A percentile compares a stretch with the other conserved stretches of the same genome.
Conservation (phyloP, 2,329 filamentous ascomycete species). For the Proliferodiscus dingleyae region DNA sequence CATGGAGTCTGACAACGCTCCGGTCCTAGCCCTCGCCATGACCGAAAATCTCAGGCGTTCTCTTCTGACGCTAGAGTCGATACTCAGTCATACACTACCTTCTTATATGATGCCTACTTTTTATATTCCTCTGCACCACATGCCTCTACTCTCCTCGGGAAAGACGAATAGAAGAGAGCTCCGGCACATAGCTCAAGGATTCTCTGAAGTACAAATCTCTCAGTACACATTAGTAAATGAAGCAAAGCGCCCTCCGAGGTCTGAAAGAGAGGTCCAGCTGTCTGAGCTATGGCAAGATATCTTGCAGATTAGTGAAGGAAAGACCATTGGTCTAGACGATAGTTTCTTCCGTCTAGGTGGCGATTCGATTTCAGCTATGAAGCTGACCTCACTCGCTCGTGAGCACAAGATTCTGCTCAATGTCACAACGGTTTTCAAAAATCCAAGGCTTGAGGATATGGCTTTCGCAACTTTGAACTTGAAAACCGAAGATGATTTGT, state of each 20-base stretch:
- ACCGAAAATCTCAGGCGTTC: not conserved
- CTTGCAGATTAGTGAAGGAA: slow-evolving; percentile 7
- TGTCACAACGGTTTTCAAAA: slow-evolving; percentile 39
- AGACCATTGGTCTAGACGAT: slow-evolving; percentile 23
- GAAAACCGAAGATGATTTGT: slow-evolving; percentile 21
- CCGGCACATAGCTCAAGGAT: not conserved
- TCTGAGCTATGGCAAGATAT: slow-evolving; percentile 8
- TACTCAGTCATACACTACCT: slow-evolving; percentile 2
- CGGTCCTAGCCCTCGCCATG: not conserved
- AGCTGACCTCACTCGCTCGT: slow-evolving; percentile 9
- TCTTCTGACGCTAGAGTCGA: not conserved
- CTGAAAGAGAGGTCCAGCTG: slow-evolving; percentile 10
- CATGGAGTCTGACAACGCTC: not conserved
- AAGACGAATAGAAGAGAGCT: slow-evolving; percentile 8
- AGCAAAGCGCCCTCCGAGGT: not conserved
- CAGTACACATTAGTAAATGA: not conserved
- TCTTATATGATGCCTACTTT: slow-evolving; percentile 16
- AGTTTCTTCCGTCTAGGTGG: slow-evolving; percentile 37
- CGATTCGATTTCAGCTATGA: slow-evolving; percentile 6
- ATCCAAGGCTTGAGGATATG: slow-evolving; percentile 40
- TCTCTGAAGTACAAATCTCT: slow-evolving; percentile 3
- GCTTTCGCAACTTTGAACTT: slow-evolving; percentile 27
- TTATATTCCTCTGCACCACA: slow-evolving; percentile 4
- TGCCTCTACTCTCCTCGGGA: slow-evolving; percentile 7
- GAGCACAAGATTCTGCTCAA: slow-evolving; percentile 31